Base-by-base conservation (phyloP, 2,329 filamentous ascomycete species). In the Ophiostoma quercus region DNA sequence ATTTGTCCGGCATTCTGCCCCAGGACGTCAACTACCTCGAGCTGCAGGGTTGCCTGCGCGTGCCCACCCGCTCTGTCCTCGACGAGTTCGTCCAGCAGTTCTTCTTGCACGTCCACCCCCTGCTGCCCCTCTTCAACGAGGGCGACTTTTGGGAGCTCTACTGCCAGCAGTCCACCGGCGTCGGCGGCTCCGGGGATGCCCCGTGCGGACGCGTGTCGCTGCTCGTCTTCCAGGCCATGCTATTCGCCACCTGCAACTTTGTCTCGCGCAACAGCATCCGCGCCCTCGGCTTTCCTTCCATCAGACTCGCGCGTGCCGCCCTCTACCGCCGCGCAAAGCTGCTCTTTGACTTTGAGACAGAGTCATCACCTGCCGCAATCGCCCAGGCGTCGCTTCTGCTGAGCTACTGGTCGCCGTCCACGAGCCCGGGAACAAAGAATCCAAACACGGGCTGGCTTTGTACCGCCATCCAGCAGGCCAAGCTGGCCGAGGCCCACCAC, bases 41-140 rank as follows among this genome's bases (percentile, higher is more conserved):
- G 67, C 77, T 79, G 0, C 82, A 84, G 71, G 80, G 80, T 4
- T 84, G 82, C 72, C 76, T 84, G 1, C 78, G 79, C 22, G 75
- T 85, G 7, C 83, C 83, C 0, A 79, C 78, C 0, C 76, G 78
- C 29, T 71, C 76, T 0, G 76, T 82, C 1, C 75, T 84, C 0
- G 80, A 84, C 68, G 81, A 83, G 67, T 84, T 85, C 70, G 77
- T 85, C 4, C 79, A 81, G 73, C 80, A 83, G 67, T 83, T 82
- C 72, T 83, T 83, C 69, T 74, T 82, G 14, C 80, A 82, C 68
- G 80, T 83, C n/a, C 82, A 83, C 69, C 80, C 81, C 1, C 73
- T 82, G 39, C 75, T 82, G 39, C 81, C 81, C 0, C 74, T 83
- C 29, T 72, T 83, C 37, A 79, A 82, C 67, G 80, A 85, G 73